phyloP scores from a whole-genome alignment of 1,284 basidiomycete species.

The Ustilago crameri region DNA sequence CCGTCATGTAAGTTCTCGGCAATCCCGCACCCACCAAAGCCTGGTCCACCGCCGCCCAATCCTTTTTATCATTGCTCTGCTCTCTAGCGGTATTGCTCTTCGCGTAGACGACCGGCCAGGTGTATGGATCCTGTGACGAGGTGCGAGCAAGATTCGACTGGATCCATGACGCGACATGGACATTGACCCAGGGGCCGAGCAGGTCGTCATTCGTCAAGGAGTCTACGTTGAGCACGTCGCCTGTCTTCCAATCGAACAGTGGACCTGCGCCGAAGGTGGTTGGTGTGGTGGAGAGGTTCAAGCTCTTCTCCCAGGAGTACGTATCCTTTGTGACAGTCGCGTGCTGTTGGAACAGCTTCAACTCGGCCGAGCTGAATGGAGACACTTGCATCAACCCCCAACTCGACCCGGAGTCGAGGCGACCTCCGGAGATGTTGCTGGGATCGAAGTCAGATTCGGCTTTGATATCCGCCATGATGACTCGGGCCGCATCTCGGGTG shows the following conservation, averaged over 20 bases:
- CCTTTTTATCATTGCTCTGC: background rate
- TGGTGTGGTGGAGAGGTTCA: conserved; percentile 33
- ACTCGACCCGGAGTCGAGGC: conserved; percentile 59
- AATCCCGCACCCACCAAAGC: conserved; percentile 18
- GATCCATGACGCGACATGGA: conserved; percentile 65
- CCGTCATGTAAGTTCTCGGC: conserved; percentile 42
- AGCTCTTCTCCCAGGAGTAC: conserved; percentile 46
- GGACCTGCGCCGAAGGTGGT: conserved; percentile 26
- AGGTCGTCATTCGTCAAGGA: conserved; percentile 52
- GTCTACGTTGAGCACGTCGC: conserved; percentile 35
- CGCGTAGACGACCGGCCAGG: conserved; percentile 47
- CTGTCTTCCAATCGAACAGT: conserved; percentile 57
- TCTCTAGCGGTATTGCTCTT: conserved; percentile 24
- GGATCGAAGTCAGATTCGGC: conserved; percentile 63
- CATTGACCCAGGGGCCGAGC: conserved; percentile 65
- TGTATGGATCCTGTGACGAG: conserved; percentile 55
- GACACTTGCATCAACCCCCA: conserved; percentile 64
- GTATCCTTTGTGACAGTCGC: conserved; percentile 42
- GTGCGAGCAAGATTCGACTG: conserved; percentile 62
- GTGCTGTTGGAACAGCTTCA: conserved; percentile 54
- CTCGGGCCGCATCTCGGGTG: conserved; percentile 50
- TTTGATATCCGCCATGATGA: conserved; percentile 65
- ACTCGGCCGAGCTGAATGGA: conserved; percentile 50
- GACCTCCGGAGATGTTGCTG: conserved; percentile 36
- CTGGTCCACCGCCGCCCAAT: conserved; percentile 15